Conservation (phyloP, 495 filamentous ascomycete genomes). For the Hypomontagnella submonticulosa region DNA sequence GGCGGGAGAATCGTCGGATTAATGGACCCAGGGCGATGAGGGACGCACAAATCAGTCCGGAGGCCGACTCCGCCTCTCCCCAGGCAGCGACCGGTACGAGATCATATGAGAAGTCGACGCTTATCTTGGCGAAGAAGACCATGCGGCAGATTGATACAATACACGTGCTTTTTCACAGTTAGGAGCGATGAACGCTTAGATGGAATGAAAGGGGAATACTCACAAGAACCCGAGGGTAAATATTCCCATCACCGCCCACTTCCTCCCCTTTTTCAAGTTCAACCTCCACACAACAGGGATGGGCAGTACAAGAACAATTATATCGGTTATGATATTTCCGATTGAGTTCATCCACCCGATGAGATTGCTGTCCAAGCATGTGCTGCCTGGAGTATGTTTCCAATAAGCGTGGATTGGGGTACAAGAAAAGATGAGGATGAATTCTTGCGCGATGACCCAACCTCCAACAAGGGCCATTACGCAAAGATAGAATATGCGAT, state of each 20-base stretch:
- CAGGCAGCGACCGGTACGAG: slow-evolving; percentile 34
- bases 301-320: slow-evolving; percentile 62
- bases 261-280: slow-evolving; percentile 54
- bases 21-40: slow-evolving; percentile 37
- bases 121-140: slow-evolving; percentile 34
- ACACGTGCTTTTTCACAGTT: slow-evolving; percentile 34
- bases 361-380: slow-evolving; percentile 58
- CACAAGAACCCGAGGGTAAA: slow-evolving; percentile 56
- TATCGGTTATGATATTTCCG: slow-evolving; percentile 64
- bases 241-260: slow-evolving; percentile 53
- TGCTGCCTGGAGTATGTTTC: slow-evolving; percentile 44
- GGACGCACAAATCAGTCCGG: slow-evolving; percentile 39
- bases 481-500: slow-evolving; percentile 28
- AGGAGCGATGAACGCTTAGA: neutral
- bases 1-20: slow-evolving; percentile 27
- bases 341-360: slow-evolving; percentile 62
- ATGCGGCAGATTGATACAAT: slow-evolving; percentile 42
- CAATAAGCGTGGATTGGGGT: slow-evolving; percentile 53
- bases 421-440: slow-evolving; percentile 49
- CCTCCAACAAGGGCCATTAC: slow-evolving; percentile 28
- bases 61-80: slow-evolving; percentile 37
- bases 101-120: slow-evolving; percentile 33
- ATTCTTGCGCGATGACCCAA: slow-evolving; percentile 37
- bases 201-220: slow-evolving; percentile 11
- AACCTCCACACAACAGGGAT: slow-evolving; percentile 59